These are phyloP conservation scores for Lippia alba DNA, from an alignment of 305 asterid genomes.

Conservation along the genomic window DNA sequence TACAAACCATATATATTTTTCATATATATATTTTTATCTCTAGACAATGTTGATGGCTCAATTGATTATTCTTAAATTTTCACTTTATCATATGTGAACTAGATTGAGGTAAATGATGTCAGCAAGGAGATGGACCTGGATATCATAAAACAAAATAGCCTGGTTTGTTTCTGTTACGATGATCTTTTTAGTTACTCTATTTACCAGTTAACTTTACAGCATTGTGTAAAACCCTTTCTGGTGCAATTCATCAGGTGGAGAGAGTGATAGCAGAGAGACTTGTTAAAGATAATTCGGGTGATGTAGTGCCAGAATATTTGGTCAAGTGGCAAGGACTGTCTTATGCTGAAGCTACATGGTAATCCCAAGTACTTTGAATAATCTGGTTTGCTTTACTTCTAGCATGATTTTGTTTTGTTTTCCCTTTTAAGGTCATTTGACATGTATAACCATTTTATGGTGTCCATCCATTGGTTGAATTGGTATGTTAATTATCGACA, in stretches of 20 bases:
- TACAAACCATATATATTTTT: constrained; percentile 2
- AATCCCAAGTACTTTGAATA: constrained; percentile 34
- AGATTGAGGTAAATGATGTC: constrained; percentile 99
- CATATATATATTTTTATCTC: too few species aligned
- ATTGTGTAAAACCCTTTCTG: constrained; percentile 27
- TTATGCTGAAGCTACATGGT: constrained; percentile 99
- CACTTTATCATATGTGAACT: constrained; percentile 35
- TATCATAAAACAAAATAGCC: constrained; percentile 92
- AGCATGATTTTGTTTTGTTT: constrained; percentile 27
- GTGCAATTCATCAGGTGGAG: constrained; percentile 72
- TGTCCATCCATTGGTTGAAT: constrained; percentile 23
- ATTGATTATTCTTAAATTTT: constrained; percentile 26
- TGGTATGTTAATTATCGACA: constrained; percentile 14
- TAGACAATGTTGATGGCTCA: constrained; percentile 20
- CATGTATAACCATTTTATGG: constrained; percentile 19
- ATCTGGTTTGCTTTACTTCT: constrained; percentile 34
- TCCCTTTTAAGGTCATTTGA: constrained; percentile 7
- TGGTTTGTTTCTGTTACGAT: constrained; percentile 50
- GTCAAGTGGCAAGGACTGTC: constrained; percentile 99
- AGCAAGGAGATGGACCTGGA: constrained; percentile 99
- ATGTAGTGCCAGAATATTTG: constrained; percentile 92
- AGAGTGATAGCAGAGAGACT: constrained; percentile 92
- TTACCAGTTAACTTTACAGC: constrained; percentile 17
- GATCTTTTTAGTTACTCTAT: constrained; percentile 21
- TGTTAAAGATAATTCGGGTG: constrained; percentile 72